Conservation (phyloP, 306 rosid genomes). For the Quercus rubra region DNA sequence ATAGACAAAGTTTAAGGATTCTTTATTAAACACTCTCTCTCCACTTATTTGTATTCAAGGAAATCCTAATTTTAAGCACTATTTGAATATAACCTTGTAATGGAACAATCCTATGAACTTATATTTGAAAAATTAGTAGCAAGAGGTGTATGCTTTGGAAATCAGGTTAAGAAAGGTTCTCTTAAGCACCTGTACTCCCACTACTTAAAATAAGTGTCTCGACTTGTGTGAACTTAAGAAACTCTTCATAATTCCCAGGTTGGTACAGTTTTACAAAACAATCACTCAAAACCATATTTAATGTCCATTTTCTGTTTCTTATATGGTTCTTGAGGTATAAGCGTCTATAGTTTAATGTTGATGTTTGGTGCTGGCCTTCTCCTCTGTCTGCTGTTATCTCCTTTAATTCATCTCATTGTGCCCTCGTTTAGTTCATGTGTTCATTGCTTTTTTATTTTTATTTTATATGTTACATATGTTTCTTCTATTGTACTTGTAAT, state of each 20-base stretch:
- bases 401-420: neutral
- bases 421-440: slow-evolving; percentile 5
- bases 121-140: neutral
- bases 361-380: neutral
- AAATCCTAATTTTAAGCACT: neutral
- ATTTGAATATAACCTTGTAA: neutral
- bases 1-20: neutral
- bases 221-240: neutral
- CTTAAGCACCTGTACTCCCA: neutral
- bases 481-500: slow-evolving; percentile 12
- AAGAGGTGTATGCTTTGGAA: neutral
- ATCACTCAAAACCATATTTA: no score
- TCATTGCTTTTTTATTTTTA: neutral
- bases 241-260: neutral
- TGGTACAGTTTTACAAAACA: neutral
- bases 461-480: neutral
- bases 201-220: neutral
- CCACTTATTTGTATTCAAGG: neutral
- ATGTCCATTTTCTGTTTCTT: no score
- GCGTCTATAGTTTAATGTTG: no score
- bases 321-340: no score
- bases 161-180: neutral
- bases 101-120: neutral
- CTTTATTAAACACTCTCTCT: neutral
- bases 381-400: neutral